Evolutionary conservation across 2,329 filamentous ascomycete genomes (phyloP), one percentile per base, ranked within the genome.

Genomic region (Thelonectria rubi): DNA sequence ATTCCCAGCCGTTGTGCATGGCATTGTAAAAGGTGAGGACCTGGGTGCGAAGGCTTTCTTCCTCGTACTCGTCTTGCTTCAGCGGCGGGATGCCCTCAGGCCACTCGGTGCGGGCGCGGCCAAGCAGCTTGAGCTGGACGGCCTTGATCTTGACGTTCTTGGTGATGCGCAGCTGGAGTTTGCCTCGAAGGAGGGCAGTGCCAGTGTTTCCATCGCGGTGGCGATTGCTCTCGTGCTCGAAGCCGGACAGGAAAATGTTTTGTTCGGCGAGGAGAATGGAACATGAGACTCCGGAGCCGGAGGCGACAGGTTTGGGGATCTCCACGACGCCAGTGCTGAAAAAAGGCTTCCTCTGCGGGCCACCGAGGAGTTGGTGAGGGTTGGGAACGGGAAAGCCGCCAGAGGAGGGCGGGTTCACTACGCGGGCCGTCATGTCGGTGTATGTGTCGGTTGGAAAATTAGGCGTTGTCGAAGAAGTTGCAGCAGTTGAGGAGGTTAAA

Each of bases 111-210:
- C 91, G 87, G 3, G 93, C 92, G 73, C 88, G 90, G 30, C 94
- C 95, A 42, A 89, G 86, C 69, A 99, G 91, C 71, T 92, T 94
- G 54, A 99, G 82, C 6, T 91, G 93, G 21, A 99, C 86, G 4
- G 92, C 90, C 80, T 97, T 97, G 68, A 99, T 89, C 78, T 99
- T 99, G 48, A 93, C 88, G 66, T 92, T 91, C 74, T 98, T 98
- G 47, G 91, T 89, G 12, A 98, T 86, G 62, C 90, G 90, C 40
- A 99, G 76, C 70, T 92, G 90, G 58, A 99, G 78, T 67, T 89
- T 93, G 17, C 95, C 95, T 58, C 95, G 86, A 14, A 99, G 82
- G 73, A 99, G 89, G 1, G 94, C 91, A 7, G 93, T 94, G 88
- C 92, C 60, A 87, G 92, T 57, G 74, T 80, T 68, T 2, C 85